Percentiles rank a stretch among this genome's conserved stretches.
Conservation (phyloP, 225 moss, liverwort and hornwort genomes). For the Physcomitrellopsis africana region DNA sequence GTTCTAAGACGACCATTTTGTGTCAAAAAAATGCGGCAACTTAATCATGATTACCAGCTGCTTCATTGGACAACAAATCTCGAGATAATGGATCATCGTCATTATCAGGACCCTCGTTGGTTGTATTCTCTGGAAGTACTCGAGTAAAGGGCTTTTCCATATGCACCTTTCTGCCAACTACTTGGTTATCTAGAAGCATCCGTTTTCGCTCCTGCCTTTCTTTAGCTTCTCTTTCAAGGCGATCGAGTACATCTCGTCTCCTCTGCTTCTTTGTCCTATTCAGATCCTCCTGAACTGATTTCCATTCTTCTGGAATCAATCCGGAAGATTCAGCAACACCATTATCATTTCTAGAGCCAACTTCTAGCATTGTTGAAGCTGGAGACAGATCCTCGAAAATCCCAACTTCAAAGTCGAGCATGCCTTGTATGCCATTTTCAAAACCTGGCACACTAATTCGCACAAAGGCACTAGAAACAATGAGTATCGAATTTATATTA, state of each 20-base stretch:
- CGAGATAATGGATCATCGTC: constrained; percentile 36
- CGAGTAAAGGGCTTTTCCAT: constrained; percentile 49
- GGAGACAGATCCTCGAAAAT: constrained; percentile 55
- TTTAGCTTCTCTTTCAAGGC: constrained; percentile 61
- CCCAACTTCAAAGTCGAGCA: constrained; percentile 43
- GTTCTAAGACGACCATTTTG: not conserved
- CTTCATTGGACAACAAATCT: constrained; percentile 33
- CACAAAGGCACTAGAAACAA: constrained; percentile 8
- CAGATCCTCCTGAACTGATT: constrained; percentile 61
- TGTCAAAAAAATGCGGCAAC: not conserved
- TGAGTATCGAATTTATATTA: not conserved
- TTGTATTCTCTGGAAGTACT: constrained; percentile 37
- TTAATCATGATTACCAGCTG: constrained; percentile 29
- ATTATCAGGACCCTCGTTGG: constrained; percentile 39
- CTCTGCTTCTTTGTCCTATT: constrained; percentile 71
- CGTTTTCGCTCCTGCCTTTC: constrained; percentile 58
- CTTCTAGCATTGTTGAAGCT: constrained; percentile 7
- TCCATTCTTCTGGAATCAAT: constrained; percentile 85
- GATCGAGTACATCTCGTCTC: constrained; percentile 65
- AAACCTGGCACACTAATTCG: constrained; percentile 41
- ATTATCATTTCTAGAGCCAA: constrained; percentile 22
- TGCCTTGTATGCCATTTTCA: constrained; percentile 35
- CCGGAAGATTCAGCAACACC: constrained; percentile 36
- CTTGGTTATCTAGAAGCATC: constrained; percentile 48
- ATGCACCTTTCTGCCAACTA: constrained; percentile 44